Evolutionary conservation across 257 asterid species (phyloP).

Genomic region (Cordia subcordata): DNA sequence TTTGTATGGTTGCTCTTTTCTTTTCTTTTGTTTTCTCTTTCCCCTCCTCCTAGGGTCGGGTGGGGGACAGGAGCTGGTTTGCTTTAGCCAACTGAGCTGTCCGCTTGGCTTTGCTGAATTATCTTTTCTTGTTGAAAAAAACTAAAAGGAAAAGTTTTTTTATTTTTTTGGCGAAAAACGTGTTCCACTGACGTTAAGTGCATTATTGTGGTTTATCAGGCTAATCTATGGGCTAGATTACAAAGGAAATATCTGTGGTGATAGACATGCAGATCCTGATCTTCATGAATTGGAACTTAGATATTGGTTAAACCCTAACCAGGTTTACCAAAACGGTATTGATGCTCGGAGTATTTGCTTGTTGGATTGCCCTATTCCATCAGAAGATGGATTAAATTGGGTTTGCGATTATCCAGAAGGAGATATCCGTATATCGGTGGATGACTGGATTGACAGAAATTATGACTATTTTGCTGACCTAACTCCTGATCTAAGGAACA

Average conservation of each 20-base stretch:
- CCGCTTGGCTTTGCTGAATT: too few species aligned
- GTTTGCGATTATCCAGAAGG: conserved; percentile 98
- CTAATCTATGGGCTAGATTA: conserved; percentile 85
- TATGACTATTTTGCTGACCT: conserved; percentile 96
- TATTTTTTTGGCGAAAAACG: too few species aligned
- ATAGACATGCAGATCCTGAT: conserved; percentile 61
- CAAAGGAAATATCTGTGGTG: conserved; percentile 92
- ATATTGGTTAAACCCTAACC: conserved; percentile 94
- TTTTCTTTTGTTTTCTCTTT: too few species aligned
- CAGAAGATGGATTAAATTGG: conserved; percentile 91
- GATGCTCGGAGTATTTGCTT: conserved; percentile 89
- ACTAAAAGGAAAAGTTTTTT: too few species aligned
- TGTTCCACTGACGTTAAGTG: too few species aligned
- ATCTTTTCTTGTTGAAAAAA: too few species aligned
- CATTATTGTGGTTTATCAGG: conserved; percentile 79
- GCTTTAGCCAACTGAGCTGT: too few species aligned
- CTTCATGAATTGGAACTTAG: conserved; percentile 84
- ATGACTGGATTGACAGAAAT: conserved; percentile 91
- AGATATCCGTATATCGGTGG: conserved; percentile 57
- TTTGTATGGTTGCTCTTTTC: too few species aligned
- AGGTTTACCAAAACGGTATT: conserved; percentile 79
- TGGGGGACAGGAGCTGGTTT: too few species aligned
- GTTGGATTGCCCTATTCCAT: conserved; percentile 97
- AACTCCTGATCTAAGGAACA: conserved; percentile 84
- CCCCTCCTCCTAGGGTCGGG: too few species aligned